Conservation (phyloP, 768 basidiomycete genomes). For the Chalciporus chontae region DNA sequence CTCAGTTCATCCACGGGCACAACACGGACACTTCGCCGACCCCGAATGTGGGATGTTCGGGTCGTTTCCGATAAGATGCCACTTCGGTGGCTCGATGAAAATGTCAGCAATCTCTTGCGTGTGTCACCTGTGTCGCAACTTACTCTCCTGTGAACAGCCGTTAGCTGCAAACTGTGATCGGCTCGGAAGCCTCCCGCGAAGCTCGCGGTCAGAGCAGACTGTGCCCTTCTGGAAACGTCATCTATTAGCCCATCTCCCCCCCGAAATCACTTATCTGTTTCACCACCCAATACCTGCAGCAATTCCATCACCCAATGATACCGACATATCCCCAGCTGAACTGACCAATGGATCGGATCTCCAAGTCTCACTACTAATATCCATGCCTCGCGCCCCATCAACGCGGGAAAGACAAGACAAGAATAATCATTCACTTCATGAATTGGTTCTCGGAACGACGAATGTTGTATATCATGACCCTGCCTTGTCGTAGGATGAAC, state of each 20-base stretch:
- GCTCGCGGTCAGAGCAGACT: slow-evolving; percentile 3
- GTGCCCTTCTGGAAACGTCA: slow-evolving; percentile 22
- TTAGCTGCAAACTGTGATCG: slow-evolving; percentile 14
- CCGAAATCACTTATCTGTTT: slow-evolving; percentile 29
- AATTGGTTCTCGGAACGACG: slow-evolving; percentile 28
- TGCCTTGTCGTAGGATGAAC: slow-evolving; percentile 8
- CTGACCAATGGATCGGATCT: slow-evolving; percentile 20
- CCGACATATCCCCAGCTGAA: neutral
- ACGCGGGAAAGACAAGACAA: neutral
- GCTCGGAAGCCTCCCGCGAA: neutral
- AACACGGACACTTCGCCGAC: slow-evolving; percentile 10
- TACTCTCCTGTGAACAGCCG: slow-evolving; percentile 16
- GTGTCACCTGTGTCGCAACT: slow-evolving; percentile 4
- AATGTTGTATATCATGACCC: slow-evolving; percentile 12
- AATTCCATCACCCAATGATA: neutral
- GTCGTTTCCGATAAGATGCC: slow-evolving; percentile 2
- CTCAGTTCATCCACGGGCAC: neutral
- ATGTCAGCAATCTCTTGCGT: slow-evolving; percentile 24
- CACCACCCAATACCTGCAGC: slow-evolving; percentile 11
- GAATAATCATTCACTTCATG: slow-evolving; percentile 7
- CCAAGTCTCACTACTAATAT: slow-evolving; percentile 26
- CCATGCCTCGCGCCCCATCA: slow-evolving; percentile 22
- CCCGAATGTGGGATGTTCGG: slow-evolving; percentile 24
- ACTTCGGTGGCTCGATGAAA: slow-evolving; percentile 14
- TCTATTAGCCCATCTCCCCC: slow-evolving; percentile 17